Conservation (phyloP, 2,329 filamentous ascomycete species). For the Fusarium decemcellulare region DNA sequence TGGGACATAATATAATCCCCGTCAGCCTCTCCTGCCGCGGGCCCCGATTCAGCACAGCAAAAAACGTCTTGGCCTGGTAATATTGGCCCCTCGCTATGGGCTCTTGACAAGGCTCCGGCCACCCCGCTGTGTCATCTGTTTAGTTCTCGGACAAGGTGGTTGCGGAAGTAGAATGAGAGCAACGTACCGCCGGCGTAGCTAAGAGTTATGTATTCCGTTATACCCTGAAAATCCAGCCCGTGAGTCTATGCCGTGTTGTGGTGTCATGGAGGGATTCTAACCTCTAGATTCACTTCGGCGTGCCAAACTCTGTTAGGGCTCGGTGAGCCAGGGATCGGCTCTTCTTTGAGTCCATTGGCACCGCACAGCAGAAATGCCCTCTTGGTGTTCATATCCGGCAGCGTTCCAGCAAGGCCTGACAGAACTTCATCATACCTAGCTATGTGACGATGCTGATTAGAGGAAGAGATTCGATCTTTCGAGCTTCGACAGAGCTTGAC, state of each 20-base stretch:
- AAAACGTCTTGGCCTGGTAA: constrained; percentile 14
- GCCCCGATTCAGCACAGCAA: background rate
- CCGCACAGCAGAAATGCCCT: constrained; percentile 9
- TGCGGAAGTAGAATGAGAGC: background rate
- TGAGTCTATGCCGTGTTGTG: background rate
- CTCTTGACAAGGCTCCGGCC: background rate
- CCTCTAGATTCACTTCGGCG: background rate
- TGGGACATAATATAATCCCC: constrained; percentile 17
- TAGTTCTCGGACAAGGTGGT: background rate
- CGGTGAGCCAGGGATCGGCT: background rate
- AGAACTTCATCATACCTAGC: constrained; percentile 7
- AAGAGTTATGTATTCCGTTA: background rate
- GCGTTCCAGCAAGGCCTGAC: constrained; percentile 4
- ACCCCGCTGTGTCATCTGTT: background rate
- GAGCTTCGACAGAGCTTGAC: background rate
- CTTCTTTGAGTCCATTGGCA: background rate
- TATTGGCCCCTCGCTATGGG: background rate
- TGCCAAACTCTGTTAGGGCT: background rate
- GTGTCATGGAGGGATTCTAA: background rate
- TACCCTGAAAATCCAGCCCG: background rate
- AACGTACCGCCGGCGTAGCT: background rate
- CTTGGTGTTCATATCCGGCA: background rate
- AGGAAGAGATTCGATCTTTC: background rate
- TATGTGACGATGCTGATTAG: constrained; percentile 1
- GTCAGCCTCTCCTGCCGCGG: background rate